A percentile compares a stretch with the other conserved stretches of the same genome.
Conservation (phyloP, 1,284 basidiomycete genomes). For the Naganishia cerealis region DNA sequence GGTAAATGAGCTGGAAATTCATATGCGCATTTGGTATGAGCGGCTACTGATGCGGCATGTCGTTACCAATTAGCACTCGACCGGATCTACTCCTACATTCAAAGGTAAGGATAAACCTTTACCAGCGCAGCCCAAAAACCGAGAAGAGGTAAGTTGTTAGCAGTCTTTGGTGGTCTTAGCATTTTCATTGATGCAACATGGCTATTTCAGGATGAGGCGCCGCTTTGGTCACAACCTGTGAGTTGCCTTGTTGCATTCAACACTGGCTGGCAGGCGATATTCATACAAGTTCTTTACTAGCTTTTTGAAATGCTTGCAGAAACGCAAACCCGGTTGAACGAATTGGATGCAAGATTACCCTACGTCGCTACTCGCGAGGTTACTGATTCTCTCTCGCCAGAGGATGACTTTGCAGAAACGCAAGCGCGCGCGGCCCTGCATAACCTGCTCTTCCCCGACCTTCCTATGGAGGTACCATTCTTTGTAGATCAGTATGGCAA, state of each 20-base stretch:
- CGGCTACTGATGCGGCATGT: background rate
- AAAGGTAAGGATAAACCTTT: conserved; percentile 8
- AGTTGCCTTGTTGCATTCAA: conserved; percentile 6
- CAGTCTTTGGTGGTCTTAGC: background rate
- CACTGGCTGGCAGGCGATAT: background rate
- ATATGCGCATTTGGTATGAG: background rate
- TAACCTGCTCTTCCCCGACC: conserved; percentile 34
- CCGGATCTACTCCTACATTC: background rate
- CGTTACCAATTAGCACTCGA: background rate
- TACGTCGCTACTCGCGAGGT: background rate
- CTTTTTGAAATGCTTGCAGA: conserved; percentile 35
- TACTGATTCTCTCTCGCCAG: conserved; percentile 15
- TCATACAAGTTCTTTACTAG: background rate
- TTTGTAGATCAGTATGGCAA: conserved; percentile 25
- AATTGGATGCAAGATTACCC: conserved; percentile 23
- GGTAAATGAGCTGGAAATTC: background rate
- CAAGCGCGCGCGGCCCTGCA: conserved; percentile 33
- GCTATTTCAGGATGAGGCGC: conserved; percentile 36
- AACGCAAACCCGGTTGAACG: conserved; percentile 31
- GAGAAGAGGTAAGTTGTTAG: background rate
- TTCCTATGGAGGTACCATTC: conserved; percentile 30
- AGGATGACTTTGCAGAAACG: conserved; percentile 28
- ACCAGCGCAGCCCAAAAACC: background rate
- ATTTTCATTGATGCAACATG: background rate
- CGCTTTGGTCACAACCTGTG: conserved; percentile 46